Evolutionary conservation across 1,139 yeast species (phyloP), one percentile per base, ranked within the genome.

Genomic region (Yamadazyma friedrichii): DNA sequence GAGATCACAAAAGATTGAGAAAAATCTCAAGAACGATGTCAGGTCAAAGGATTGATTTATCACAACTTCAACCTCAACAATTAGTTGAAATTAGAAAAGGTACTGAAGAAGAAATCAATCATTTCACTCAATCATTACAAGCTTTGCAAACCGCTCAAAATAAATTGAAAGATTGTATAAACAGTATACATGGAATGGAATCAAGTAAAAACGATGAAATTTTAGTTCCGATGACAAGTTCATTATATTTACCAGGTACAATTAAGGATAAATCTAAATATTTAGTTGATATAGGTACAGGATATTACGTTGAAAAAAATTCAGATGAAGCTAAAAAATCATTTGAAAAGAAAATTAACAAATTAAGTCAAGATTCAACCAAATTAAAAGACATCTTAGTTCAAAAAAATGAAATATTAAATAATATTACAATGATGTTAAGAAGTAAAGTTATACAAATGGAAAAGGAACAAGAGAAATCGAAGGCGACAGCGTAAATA

Each of bases 251-350:
- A 22, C 96, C 96, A 1, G 99, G 98, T 2, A 76, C 71, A 45
- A 74, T 78, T 42, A 72, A 74, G 37, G 78, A 83, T 47, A 76
- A 76, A 35, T 77, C 83, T 47, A 80, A 75, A 43, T 93, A 84
- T 54, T 73, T 93, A 64, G 96, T 94, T 13, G 99, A 93, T 58
- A 84, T 93, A 33, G 99, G 99, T 27, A 93, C 98, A 0, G 98
- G 98, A 2, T 93, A 93, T 62, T 93, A 78, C 58, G 94, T 89
- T 25, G 96, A 88, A 54, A 94, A 93, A 64, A 64, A 64, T 43
- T 77, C 80, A 0, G 68, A 65, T 6, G 91, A 87, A 36, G 87
- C 97, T 3, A 70, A 78, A 50, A 64, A 64, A 42, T 95, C 89
- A 54, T 93, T 88, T 61, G 78, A 83, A 44, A 73, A 72, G 43